A percentile compares a stretch with the other conserved stretches of the same genome.
These are phyloP conservation scores for Lactuca saligna DNA, from an alignment of 129 eudicot genomes.

Conservation along the genomic window DNA sequence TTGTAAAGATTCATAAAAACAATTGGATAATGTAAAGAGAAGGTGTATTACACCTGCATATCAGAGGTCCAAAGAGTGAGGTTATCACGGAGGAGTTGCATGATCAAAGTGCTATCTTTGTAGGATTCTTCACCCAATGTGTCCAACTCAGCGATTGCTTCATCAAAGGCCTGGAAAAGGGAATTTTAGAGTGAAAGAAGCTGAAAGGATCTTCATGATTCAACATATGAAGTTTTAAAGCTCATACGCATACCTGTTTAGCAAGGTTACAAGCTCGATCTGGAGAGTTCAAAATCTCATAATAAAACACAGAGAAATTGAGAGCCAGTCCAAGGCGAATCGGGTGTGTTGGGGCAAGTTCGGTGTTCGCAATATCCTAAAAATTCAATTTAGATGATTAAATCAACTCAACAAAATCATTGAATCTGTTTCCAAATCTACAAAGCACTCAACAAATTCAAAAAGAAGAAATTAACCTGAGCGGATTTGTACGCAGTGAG, in stretches of 20 bases:
- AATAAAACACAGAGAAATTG: constrained; percentile 62
- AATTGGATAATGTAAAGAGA: neutral
- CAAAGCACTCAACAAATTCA: neutral
- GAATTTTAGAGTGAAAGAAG: neutral
- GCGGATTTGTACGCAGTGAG: constrained; percentile 69
- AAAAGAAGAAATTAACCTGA: constrained; percentile 38
- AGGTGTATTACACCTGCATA: constrained; percentile 31
- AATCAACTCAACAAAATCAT: neutral
- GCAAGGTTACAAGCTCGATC: constrained; percentile 63
- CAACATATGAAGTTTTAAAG: neutral
- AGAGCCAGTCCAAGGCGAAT: constrained; percentile 59
- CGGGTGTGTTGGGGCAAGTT: constrained; percentile 59
- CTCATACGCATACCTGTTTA: constrained; percentile 45
- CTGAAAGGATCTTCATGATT: neutral
- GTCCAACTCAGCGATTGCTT: constrained; percentile 45
- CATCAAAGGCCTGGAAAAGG: constrained; percentile 36
- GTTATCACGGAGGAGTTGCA: constrained; percentile 45
- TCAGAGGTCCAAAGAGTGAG: constrained; percentile 46
- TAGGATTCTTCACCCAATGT: constrained; percentile 47
- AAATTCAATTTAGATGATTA: constrained; percentile 5
- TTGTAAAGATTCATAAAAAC: neutral
- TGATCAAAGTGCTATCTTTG: constrained; percentile 48
- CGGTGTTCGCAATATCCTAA: constrained; percentile 55
- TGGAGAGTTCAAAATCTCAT: constrained; percentile 61
- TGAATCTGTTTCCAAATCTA: neutral